Percentiles rank a stretch among this genome's conserved stretches.
phyloP scores from a whole-genome alignment of 805 yeast species.

The Sugiyamaella mastotermitis region DNA sequence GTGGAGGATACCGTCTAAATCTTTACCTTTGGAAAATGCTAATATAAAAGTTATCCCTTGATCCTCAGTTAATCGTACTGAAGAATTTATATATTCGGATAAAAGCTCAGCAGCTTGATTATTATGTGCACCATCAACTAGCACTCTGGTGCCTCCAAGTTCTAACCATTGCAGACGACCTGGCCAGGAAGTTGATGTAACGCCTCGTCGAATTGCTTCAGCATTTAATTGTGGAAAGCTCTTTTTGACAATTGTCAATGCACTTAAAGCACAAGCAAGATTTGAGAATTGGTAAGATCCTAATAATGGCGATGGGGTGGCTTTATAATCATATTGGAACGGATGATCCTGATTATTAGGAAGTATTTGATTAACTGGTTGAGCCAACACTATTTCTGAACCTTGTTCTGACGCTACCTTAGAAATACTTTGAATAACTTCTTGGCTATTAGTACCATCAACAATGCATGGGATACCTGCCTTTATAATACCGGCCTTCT shows the following conservation, averaged over 20 bases:
- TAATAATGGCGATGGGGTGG: conserved; percentile 39
- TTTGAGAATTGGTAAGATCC: conserved; percentile 74
- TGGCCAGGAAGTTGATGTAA: conserved; percentile 65
- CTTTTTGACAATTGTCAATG: conserved; percentile 38
- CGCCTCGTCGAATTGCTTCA: conserved; percentile 43
- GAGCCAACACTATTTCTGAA: conserved; percentile 26
- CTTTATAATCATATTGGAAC: conserved; percentile 4
- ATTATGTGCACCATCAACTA: conserved; percentile 94
- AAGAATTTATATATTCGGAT: conserved; percentile 42
- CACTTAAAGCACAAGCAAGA: conserved; percentile 57
- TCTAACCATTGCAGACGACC: conserved; percentile 68
- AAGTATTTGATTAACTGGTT: conserved; percentile 1
- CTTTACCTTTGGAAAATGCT: conserved; percentile 74
- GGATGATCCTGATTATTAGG: background rate
- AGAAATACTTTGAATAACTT: conserved; percentile 44
- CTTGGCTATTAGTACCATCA: conserved; percentile 57
- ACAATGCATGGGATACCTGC: conserved; percentile 54
- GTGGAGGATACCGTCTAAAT: conserved; percentile 44
- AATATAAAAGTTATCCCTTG: conserved; percentile 51
- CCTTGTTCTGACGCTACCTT: conserved; percentile 31
- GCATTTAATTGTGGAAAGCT: conserved; percentile 29
- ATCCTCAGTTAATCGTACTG: conserved; percentile 18
- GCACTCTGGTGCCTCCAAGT: conserved; percentile 29
- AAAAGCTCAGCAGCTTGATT: conserved; percentile 76
- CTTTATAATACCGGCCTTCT: conserved; percentile 86